Conservation (phyloP, 2,329 filamentous ascomycete genomes). For the Xylaria sp. region DNA sequence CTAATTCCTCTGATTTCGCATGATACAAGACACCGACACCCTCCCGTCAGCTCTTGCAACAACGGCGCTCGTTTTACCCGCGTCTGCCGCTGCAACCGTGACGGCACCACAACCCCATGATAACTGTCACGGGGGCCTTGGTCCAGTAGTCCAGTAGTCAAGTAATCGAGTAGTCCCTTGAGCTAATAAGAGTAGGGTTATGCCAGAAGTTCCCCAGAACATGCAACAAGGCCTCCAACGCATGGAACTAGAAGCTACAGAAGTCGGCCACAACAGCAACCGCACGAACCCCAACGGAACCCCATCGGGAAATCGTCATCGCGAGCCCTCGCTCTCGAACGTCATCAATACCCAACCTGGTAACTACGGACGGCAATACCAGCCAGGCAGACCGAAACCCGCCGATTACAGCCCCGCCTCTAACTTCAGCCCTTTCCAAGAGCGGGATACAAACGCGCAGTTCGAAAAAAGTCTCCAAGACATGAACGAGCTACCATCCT, state of each 20-base stretch:
- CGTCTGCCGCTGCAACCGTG: slow-evolving; percentile 13
- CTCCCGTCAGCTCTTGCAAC: not conserved
- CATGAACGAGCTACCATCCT: slow-evolving; percentile 73
- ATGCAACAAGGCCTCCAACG: slow-evolving; percentile 95
- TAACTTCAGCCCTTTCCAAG: slow-evolving; percentile 56
- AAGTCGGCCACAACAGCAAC: slow-evolving; percentile 54
- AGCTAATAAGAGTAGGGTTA: slow-evolving; percentile 70
- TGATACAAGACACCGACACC: slow-evolving; percentile 23
- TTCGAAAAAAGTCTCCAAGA: slow-evolving; percentile 56
- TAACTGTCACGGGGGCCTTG: slow-evolving; percentile 15
- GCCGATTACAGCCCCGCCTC: slow-evolving; percentile 50
- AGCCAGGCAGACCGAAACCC: slow-evolving; percentile 47
- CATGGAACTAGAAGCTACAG: slow-evolving; percentile 82
- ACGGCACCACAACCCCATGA: slow-evolving; percentile 19
- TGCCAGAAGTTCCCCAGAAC: slow-evolving; percentile 94
- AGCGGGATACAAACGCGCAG: slow-evolving; percentile 52
- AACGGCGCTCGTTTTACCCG: slow-evolving; percentile 18
- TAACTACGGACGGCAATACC: slow-evolving; percentile 48
- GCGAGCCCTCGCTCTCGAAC: slow-evolving; percentile 58
- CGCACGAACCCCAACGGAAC: slow-evolving; percentile 45
- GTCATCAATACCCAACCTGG: slow-evolving; percentile 49
- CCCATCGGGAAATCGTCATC: slow-evolving; percentile 49
- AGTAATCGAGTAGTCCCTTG: not conserved
- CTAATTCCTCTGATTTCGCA: not conserved
- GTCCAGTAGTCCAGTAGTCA: slow-evolving; percentile 1